These are phyloP conservation scores for Sporothrix globosa DNA, from an alignment of 2,329 filamentous ascomycete species.

Conservation along the genomic window DNA sequence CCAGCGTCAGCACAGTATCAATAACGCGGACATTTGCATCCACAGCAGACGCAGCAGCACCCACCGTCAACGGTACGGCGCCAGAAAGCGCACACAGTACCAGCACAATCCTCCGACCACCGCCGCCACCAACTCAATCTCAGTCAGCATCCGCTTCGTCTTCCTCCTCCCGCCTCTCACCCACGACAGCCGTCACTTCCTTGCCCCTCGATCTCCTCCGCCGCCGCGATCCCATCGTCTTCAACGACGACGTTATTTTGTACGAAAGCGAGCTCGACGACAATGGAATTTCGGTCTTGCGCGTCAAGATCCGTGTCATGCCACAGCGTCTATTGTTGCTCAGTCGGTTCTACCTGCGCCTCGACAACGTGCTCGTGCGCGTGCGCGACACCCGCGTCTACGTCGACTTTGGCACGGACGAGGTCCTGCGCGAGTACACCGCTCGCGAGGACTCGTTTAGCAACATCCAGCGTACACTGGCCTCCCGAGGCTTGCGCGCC, in stretches of 20 bases:
- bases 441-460: constrained; percentile 83
- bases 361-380: constrained; percentile 86
- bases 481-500: constrained; percentile 54
- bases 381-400: constrained; percentile 90
- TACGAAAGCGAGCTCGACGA: constrained; percentile 98
- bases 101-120: not conserved
- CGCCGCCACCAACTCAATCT: not conserved
- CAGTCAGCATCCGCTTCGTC: not conserved
- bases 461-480: constrained; percentile 64
- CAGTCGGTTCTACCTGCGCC: constrained; percentile 84
- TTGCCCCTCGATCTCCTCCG: constrained; percentile 88
- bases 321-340: constrained; percentile 83
- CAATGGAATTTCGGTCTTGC: constrained; percentile 90
- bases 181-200: not conserved
- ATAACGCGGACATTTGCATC: not conserved
- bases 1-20: not conserved
- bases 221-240: constrained; percentile 88
- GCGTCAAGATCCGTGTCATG: constrained; percentile 92
- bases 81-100: not conserved
- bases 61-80: not conserved
- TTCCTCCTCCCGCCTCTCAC: not conserved
- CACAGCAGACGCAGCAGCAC: not conserved
- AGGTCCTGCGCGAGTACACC: constrained; percentile 87
- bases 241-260: constrained; percentile 94
- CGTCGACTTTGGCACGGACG: constrained; percentile 78